phyloP scores from a whole-genome alignment of 148 eudicot genomes.

The Dianthus caryophyllus region DNA sequence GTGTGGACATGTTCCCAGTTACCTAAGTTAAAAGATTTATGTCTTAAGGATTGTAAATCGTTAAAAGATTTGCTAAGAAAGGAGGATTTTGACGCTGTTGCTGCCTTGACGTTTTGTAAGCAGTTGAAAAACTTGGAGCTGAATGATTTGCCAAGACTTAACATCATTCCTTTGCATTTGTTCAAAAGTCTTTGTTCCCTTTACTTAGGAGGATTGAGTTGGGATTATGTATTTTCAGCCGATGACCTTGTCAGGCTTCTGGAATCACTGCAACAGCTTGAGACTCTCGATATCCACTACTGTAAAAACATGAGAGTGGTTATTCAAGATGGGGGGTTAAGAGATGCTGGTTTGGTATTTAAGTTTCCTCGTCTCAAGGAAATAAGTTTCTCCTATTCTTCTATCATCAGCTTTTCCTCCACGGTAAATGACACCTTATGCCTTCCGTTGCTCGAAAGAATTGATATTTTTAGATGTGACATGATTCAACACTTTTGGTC shows the following conservation, averaged over 20 bases:
- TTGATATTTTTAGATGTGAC: too few relatives aligned
- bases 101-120: background rate
- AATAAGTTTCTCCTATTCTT: background rate
- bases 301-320: background rate
- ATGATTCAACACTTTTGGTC: too few relatives aligned
- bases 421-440: background rate
- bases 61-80: background rate
- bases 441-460: background rate
- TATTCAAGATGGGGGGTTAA: background rate
- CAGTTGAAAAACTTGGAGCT: background rate
- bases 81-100: background rate
- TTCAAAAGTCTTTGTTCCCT: too few relatives aligned
- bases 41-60: background rate
- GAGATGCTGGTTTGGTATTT: background rate
- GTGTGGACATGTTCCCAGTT: background rate
- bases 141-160: background rate
- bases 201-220: too few relatives aligned
- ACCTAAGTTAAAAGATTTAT: background rate
- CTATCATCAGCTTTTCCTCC: background rate
- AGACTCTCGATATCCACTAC: background rate
- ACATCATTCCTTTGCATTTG: too few relatives aligned
- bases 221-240: slow-evolving; percentile 3
- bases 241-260: background rate
- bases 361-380: background rate
- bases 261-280: background rate